These are phyloP conservation scores for Hemisphaericaspora lyxosophila DNA, from an alignment of 1,139 yeast species.

Conservation along the genomic window DNA sequence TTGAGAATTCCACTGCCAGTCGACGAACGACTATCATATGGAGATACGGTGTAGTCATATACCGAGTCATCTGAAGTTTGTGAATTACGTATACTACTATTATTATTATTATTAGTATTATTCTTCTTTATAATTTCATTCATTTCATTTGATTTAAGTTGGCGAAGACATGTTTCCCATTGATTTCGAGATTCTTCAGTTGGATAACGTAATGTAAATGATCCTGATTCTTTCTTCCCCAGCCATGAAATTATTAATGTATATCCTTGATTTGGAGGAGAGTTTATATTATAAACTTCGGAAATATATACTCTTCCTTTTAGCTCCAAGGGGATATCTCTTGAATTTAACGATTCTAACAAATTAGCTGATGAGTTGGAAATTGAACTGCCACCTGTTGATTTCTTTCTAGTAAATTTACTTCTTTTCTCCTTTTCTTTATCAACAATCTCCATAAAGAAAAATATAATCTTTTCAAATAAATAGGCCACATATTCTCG, in stretches of 20 bases:
- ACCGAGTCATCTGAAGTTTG: conserved; percentile 29
- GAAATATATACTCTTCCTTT: conserved; percentile 71
- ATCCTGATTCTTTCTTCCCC: conserved; percentile 74
- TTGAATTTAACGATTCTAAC: conserved; percentile 36
- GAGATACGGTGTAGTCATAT: conserved; percentile 23
- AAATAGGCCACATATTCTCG: conserved; percentile 87
- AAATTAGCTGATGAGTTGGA: conserved; percentile 39
- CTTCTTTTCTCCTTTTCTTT: conserved; percentile 20
- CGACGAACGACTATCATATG: conserved; percentile 20
- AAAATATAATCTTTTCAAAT: conserved; percentile 82
- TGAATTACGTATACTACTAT: too few relatives aligned
- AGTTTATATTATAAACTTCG: conserved; percentile 57
- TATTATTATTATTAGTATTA: too few relatives aligned
- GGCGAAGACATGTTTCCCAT: conserved; percentile 64
- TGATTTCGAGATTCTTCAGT: conserved; percentile 70
- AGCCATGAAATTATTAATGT: conserved; percentile 74
- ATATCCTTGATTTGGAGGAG: conserved; percentile 45
- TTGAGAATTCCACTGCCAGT: too few relatives aligned
- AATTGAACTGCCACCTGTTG: conserved; percentile 24
- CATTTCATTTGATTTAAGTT: conserved; percentile 44
- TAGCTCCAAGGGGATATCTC: conserved; percentile 48
- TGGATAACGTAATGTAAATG: conserved; percentile 66
- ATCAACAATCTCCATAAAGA: conserved; percentile 55
- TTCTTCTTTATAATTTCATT: conserved; percentile 35
- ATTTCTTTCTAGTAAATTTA: conserved; percentile 41